Evolutionary conservation across 2,329 filamentous ascomycete species (phyloP).

Genomic region (Verticillium longisporum): DNA sequence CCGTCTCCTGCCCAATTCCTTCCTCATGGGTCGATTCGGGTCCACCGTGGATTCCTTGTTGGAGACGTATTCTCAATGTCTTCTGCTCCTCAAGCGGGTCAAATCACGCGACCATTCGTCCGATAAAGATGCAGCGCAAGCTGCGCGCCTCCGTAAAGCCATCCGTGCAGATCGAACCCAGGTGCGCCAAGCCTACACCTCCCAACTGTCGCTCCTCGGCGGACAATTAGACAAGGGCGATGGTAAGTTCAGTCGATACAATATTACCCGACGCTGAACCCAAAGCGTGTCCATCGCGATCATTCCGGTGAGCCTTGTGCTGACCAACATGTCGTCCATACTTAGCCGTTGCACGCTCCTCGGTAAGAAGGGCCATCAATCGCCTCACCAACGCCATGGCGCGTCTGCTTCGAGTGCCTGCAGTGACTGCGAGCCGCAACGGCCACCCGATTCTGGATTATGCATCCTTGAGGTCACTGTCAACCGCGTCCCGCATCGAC

Average conservation of each 20-base stretch:
- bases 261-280: slow-evolving; percentile 5
- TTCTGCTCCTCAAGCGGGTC: slow-evolving; percentile 31
- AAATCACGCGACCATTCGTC: slow-evolving; percentile 5
- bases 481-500: slow-evolving; percentile 38
- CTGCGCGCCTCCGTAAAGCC: slow-evolving; percentile 24
- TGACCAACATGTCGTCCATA: not conserved
- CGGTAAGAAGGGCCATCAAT: slow-evolving; percentile 32
- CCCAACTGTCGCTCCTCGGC: slow-evolving; percentile 31
- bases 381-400: slow-evolving; percentile 34
- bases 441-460: slow-evolving; percentile 33
- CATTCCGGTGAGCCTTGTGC: not conserved
- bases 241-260: slow-evolving; percentile 24
- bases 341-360: slow-evolving; percentile 29
- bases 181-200: slow-evolving; percentile 35
- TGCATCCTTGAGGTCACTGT: slow-evolving; percentile 37
- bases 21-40: slow-evolving; percentile 32
- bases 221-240: slow-evolving; percentile 37
- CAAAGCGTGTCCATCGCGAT: not conserved
- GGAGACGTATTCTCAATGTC: slow-evolving; percentile 39
- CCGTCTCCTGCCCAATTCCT: not conserved
- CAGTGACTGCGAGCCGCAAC: slow-evolving; percentile 22
- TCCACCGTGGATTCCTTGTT: slow-evolving; percentile 35
- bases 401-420: slow-evolving; percentile 22
- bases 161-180: slow-evolving; percentile 31
- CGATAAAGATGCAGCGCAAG: not conserved